Percentiles rank a stretch among this genome's conserved stretches.
Evolutionary conservation across 495 filamentous ascomycete species (phyloP).

Genomic region (Paragyromitra xinjiangensis): DNA sequence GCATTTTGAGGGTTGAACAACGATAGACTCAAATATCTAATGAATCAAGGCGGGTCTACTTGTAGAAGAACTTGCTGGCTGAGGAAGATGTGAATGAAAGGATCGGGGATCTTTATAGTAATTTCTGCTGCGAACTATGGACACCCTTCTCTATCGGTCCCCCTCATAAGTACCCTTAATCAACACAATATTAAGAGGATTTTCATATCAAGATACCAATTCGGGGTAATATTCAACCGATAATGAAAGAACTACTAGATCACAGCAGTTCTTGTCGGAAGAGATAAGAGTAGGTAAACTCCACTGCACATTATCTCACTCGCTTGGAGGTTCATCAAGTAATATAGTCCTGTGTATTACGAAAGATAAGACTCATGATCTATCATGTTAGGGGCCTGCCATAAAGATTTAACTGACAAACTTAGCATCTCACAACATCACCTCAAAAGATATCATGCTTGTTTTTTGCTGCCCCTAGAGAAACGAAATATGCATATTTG

Average conservation of each 20-base stretch:
- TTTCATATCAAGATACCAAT: not conserved
- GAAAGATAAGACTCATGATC: not conserved
- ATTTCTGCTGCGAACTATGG: not conserved
- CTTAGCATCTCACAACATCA: not conserved
- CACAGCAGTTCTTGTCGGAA: not conserved
- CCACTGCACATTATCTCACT: conserved; percentile 3
- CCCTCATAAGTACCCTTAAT: not conserved
- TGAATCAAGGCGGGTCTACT: not conserved
- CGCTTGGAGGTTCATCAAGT: not conserved
- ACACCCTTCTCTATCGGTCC: no score
- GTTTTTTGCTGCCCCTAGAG: not conserved
- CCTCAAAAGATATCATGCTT: not conserved
- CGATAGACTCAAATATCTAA: not conserved
- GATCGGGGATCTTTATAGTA: not conserved
- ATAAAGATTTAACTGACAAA: not conserved
- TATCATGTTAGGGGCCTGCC: not conserved
- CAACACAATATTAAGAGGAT: not conserved
- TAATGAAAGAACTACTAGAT: not conserved
- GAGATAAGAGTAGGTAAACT: not conserved
- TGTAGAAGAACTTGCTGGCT: not conserved
- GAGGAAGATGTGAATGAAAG: not conserved
- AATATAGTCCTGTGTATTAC: not conserved
- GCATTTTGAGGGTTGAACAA: conserved; percentile 6
- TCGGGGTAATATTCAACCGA: not conserved
- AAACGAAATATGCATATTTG: not conserved